A percentile compares a stretch with the other conserved stretches of the same genome.
phyloP scores from a whole-genome alignment of 345 rosid genomes.

The Leavenworthia alabamica region DNA sequence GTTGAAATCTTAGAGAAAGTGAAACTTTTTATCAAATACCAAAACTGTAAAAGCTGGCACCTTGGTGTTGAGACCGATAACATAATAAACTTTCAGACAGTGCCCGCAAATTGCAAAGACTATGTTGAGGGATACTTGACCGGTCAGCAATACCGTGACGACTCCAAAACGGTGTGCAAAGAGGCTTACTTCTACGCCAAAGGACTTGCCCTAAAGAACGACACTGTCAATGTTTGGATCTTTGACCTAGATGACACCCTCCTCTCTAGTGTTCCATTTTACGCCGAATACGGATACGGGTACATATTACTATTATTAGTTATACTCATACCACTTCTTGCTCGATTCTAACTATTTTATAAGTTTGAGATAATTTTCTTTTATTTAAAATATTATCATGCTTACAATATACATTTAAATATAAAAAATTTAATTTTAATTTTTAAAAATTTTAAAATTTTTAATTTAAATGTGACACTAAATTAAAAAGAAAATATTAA shows the following conservation, averaged over 20 bases:
- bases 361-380: no score
- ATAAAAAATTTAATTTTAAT: no score
- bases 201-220: slow-evolving; percentile 32
- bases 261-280: slow-evolving; percentile 52
- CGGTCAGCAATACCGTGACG: slow-evolving; percentile 32
- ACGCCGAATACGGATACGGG: slow-evolving; percentile 43
- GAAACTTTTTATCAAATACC: slow-evolving; percentile 17
- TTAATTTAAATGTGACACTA: no score
- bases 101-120: slow-evolving; percentile 43
- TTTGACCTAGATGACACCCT: slow-evolving; percentile 59
- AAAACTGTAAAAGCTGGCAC: slow-evolving; percentile 55
- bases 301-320: no score
- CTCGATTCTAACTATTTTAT: no score
- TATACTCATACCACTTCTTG: no score
- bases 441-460: no score
- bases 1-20: background rate
- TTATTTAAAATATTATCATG: no score
- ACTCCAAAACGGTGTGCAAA: slow-evolving; percentile 35
- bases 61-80: slow-evolving; percentile 54
- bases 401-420: no score
- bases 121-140: slow-evolving; percentile 42
- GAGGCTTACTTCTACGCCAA: slow-evolving; percentile 38
- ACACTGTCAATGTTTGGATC: slow-evolving; percentile 38
- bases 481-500: no score
- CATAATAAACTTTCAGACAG: slow-evolving; percentile 34